Evolutionary conservation across 2,329 filamentous ascomycete genomes (phyloP).

Genomic region (Colletotrichum spinosum): DNA sequence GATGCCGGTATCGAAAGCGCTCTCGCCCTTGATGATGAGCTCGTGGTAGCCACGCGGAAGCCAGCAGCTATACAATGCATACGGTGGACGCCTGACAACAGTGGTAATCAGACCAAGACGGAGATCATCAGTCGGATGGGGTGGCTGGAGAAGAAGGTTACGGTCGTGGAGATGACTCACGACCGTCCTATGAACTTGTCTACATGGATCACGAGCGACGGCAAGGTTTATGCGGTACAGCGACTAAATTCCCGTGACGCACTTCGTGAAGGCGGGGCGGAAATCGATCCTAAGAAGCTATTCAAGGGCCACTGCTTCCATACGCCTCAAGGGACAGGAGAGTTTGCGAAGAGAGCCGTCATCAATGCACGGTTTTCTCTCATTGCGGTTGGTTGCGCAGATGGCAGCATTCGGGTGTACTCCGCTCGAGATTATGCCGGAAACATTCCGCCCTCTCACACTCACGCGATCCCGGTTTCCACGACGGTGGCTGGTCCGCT

Average conservation of each 20-base stretch:
- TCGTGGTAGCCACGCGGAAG: constrained; percentile 90
- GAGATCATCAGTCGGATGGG: constrained; percentile 89
- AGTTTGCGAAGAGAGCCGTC: constrained; percentile 77
- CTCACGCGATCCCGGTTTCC: constrained; percentile 77
- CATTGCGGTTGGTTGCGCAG: constrained; percentile 84
- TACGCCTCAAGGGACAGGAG: constrained; percentile 68
- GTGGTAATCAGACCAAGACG: constrained; percentile 87
- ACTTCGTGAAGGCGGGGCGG: constrained; percentile 1
- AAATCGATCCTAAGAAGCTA: constrained; percentile 68
- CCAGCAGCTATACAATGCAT: constrained; percentile 98
- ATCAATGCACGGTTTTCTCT: constrained; percentile 97
- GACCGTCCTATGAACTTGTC: constrained; percentile 97
- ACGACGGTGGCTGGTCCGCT: constrained; percentile 75
- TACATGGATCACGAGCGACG: constrained; percentile 91
- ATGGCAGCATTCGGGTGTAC: constrained; percentile 88
- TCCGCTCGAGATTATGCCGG: constrained; percentile 92
- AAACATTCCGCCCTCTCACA: constrained; percentile 90
- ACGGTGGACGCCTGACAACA: constrained; percentile 87
- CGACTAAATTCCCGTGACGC: constrained; percentile 62
- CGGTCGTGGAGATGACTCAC: constrained; percentile 86
- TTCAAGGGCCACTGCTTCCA: constrained; percentile 96
- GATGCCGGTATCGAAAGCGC: constrained; percentile 93
- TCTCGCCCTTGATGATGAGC: constrained; percentile 89
- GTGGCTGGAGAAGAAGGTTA: constrained; percentile 83
- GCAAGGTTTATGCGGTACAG: constrained; percentile 91